A percentile compares a stretch with the other conserved stretches of the same genome.
Conservation (phyloP, 306 rosid species). For the Castanea crenata region DNA sequence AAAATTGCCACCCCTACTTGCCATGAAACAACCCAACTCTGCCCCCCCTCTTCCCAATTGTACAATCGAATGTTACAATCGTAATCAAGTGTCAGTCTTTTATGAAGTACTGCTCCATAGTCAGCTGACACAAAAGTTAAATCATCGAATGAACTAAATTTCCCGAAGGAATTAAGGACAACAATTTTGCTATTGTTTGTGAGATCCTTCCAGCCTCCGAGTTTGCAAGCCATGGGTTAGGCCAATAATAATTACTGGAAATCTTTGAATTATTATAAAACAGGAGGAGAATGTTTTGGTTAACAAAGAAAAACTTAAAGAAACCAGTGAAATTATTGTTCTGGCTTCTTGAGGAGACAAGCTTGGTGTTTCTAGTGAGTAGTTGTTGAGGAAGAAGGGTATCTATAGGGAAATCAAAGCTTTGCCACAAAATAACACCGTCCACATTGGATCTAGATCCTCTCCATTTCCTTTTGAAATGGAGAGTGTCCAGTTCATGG, state of each 20-base stretch:
- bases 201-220: not conserved
- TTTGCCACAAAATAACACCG: conserved; percentile 32
- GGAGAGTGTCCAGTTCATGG: too few species aligned
- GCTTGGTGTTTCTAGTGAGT: conserved; percentile 18
- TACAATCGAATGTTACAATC: conserved; percentile 40
- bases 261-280: conserved; percentile 22
- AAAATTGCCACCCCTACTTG: not conserved
- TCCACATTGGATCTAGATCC: too few species aligned
- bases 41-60: not conserved
- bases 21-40: conserved; percentile 35
- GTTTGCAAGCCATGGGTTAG: not conserved
- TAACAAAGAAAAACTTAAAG: conserved; percentile 24
- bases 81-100: conserved; percentile 22
- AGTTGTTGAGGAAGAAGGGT: conserved; percentile 44
- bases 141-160: conserved; percentile 5
- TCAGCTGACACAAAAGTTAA: conserved; percentile 10
- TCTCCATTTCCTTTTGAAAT: too few species aligned
- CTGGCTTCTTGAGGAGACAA: conserved; percentile 28
- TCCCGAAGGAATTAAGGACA: conserved; percentile 12
- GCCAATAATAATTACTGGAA: conserved; percentile 10
- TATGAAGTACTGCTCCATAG: conserved; percentile 22
- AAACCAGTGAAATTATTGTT: conserved; percentile 29
- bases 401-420: conserved; percentile 44
- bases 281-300: conserved; percentile 20
- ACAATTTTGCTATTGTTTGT: conserved; percentile 9